These are phyloP conservation scores for Exophiala calicioides DNA, from an alignment of 2,329 filamentous ascomycete species.

Conservation along the genomic window DNA sequence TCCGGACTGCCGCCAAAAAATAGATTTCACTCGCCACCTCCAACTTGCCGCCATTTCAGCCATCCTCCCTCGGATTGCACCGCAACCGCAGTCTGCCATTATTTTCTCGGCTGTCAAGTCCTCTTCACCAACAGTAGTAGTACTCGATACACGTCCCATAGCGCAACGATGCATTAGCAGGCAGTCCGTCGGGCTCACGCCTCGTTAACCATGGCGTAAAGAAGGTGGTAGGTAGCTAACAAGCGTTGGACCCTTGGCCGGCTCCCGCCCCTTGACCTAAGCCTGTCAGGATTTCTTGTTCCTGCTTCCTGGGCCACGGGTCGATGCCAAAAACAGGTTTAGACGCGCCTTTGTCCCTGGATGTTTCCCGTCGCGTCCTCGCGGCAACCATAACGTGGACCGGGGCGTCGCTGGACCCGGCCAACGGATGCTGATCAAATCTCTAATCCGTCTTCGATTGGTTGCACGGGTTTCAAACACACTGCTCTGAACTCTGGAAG, in stretches of 20 bases:
- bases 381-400: slow-evolving; percentile 15
- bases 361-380: slow-evolving; percentile 6
- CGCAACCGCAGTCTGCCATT: too few species aligned
- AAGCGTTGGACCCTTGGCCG: too few species aligned
- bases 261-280: slow-evolving; percentile 11
- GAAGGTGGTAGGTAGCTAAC: too few species aligned
- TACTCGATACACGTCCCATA: too few species aligned
- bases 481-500: slow-evolving; percentile 3
- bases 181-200: slow-evolving; percentile 7
- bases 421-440: slow-evolving; percentile 26
- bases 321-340: slow-evolving; percentile 23
- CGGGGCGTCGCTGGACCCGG: slow-evolving; percentile 21
- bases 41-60: too few species aligned
- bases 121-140: too few species aligned
- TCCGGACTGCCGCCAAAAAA: too few species aligned
- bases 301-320: slow-evolving; percentile 8
- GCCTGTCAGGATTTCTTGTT: slow-evolving; percentile 12
- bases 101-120: too few species aligned
- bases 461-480: slow-evolving; percentile 11
- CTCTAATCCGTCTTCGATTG: slow-evolving; percentile 17
- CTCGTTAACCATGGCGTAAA: too few species aligned
- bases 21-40: too few species aligned
- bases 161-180: too few species aligned
- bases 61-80: too few species aligned
- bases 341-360: slow-evolving; percentile 13